Percentiles rank a stretch among this genome's conserved stretches.
phyloP scores from a whole-genome alignment of 2,329 filamentous ascomycete genomes.

The Sporothrix humicola region DNA sequence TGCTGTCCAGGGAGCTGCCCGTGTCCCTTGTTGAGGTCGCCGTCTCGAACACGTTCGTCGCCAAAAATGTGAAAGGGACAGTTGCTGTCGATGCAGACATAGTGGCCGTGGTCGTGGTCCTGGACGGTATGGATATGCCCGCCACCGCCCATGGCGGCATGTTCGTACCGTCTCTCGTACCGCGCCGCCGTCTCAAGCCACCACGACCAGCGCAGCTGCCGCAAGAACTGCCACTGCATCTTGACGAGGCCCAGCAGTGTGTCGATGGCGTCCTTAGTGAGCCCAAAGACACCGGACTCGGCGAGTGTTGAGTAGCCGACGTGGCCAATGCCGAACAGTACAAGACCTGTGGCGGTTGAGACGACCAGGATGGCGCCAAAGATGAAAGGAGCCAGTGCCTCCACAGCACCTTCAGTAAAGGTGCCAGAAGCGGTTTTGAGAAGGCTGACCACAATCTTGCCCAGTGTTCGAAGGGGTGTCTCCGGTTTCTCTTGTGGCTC shows the following conservation, averaged over 20 bases:
- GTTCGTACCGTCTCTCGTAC: conserved; percentile 27
- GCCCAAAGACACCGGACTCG: conserved; percentile 34
- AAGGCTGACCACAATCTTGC: neutral
- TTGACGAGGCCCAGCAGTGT: conserved; percentile 28
- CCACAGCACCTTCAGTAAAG: neutral
- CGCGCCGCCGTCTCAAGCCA: conserved; percentile 29
- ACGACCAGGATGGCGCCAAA: conserved; percentile 33
- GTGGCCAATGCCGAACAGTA: conserved; percentile 35
- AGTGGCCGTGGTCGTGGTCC: neutral
- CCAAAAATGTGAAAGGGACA: conserved; percentile 7
- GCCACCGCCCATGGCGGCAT: neutral
- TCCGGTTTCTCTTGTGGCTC: neutral
- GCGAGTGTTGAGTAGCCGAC: conserved; percentile 30
- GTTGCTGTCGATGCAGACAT: neutral
- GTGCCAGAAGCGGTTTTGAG: neutral
- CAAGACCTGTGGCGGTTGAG: conserved; percentile 31
- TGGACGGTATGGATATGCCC: neutral
- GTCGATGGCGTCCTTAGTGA: conserved; percentile 32
- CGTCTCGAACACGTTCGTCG: too few species aligned
- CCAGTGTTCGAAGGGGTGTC: neutral
- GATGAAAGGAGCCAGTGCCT: conserved; percentile 32
- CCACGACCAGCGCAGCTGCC: conserved; percentile 36
- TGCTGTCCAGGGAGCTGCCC: too few species aligned
- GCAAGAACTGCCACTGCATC: conserved; percentile 31
- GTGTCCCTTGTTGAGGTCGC: too few species aligned